Evolutionary conservation across 768 basidiomycete species (phyloP), one percentile per base, ranked within the genome.

Genomic region (Phallus indusiatus): DNA sequence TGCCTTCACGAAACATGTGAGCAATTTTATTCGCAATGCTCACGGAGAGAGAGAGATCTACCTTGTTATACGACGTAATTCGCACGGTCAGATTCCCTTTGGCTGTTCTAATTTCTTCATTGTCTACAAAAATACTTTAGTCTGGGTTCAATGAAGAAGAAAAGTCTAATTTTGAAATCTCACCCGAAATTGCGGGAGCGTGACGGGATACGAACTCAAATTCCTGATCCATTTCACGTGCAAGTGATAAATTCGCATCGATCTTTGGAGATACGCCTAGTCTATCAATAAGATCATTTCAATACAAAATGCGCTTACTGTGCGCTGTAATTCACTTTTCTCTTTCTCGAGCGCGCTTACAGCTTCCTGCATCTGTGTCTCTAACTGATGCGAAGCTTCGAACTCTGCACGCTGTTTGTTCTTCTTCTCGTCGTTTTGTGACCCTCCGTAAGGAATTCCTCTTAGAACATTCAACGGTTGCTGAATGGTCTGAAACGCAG

Each of bases 201-300:
- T 18, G 22, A 4, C 49, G 33, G 18, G 35, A 34, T 35, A 59
- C n/a, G 36, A 59, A 51, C 52, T 59, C 57, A 24, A 59, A 59
- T 5, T 50, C 33, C 52, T 59, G 57, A 17, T 59, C 57, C n/a
- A 24, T 42, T 12, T 51, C 34, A 37, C 57, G 34, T 21, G 57
- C 57, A 20, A 53, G n/a, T 12, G 33, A 6, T 24, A 33, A 36
- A 51, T 52, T 59, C 16, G 14, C 9, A n/a, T 51, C 16, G 28
- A 59, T 52, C 57, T 59, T 22, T 22, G n/a, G 12, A 35, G 18
- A 59, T 12, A 21, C 28, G 49, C 28, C 17, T n/a, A 17, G 21
- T 12, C 21, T 21, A 51, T 12, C 56, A 17, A 9, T 22, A 4
- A 24, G n/a, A 48, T 4, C 24, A 4, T 22, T 17, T 22, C 8